phyloP scores from a whole-genome alignment of 768 basidiomycete genomes.

The Termitomyces sp. region DNA sequence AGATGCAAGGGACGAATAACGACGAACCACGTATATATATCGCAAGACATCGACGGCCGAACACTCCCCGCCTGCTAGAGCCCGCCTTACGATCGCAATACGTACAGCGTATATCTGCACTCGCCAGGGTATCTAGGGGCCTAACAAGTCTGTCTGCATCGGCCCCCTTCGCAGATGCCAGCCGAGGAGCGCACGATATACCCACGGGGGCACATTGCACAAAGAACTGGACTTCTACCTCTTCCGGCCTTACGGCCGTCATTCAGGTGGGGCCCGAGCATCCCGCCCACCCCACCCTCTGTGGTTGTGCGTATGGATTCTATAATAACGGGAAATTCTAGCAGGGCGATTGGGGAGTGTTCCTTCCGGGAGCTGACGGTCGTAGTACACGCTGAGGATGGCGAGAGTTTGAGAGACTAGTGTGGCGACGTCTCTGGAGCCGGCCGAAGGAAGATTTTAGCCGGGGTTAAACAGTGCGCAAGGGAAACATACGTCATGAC shows the following conservation, averaged over 20 bases:
- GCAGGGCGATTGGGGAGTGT: not conserved
- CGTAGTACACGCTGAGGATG: too few relatives aligned
- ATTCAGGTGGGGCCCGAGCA: not conserved
- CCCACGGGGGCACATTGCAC: not conserved
- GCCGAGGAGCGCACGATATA: not conserved
- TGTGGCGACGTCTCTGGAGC: not conserved
- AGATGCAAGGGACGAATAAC: not conserved
- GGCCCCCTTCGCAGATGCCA: conserved; percentile 4
- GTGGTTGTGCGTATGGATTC: conserved; percentile 5
- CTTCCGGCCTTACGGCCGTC: conserved; percentile 2
- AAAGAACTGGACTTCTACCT: not conserved
- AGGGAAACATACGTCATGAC: not conserved
- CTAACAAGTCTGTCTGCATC: conserved; percentile 1
- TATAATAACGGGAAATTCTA: not conserved
- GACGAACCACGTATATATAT: not conserved
- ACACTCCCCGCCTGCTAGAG: conserved; percentile 1
- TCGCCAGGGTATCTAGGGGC: conserved; percentile 4
- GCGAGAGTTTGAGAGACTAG: not conserved
- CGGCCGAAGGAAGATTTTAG: not conserved
- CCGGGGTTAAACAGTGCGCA: not conserved
- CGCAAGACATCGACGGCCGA: not conserved
- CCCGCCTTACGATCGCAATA: conserved; percentile 1
- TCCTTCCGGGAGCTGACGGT: too few relatives aligned
- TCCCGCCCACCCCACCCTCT: conserved; percentile 5
- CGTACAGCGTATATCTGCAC: not conserved